These are phyloP conservation scores for Irpex rosettiformis DNA, from an alignment of 1,284 basidiomycete genomes.

Conservation along the genomic window DNA sequence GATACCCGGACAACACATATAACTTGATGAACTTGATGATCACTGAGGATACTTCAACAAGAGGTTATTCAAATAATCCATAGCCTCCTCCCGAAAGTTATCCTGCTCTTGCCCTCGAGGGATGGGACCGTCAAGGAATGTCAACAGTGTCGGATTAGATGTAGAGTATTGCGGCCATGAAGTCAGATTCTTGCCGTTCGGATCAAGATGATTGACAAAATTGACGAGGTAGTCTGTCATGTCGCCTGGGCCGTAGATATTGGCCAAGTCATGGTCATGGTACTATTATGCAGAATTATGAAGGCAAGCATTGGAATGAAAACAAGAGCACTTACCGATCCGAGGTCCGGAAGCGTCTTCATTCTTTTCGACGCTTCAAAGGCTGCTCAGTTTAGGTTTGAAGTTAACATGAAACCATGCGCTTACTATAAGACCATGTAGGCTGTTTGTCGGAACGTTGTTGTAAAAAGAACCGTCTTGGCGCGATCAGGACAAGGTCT, in stretches of 20 bases:
- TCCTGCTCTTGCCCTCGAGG: conserved; percentile 28
- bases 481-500: conserved; percentile 48
- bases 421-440: conserved; percentile 46
- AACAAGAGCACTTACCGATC: conserved; percentile 34
- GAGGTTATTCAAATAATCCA: conserved; percentile 34
- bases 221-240: conserved; percentile 24
- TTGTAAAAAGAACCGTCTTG: conserved; percentile 31
- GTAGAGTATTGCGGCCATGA: conserved; percentile 21
- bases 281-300: conserved; percentile 16
- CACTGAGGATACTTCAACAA: not conserved
- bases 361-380: conserved; percentile 39
- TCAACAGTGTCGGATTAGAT: conserved; percentile 20
- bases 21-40: too few relatives aligned
- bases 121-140: conserved; percentile 21
- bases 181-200: conserved; percentile 20
- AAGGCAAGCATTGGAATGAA: not conserved
- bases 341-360: conserved; percentile 39
- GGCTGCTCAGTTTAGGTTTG: not conserved
- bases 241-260: conserved; percentile 22
- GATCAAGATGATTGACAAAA: conserved; percentile 25
- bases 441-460: conserved; percentile 38
- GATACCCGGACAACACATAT: too few relatives aligned
- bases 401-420: not conserved
- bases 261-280: conserved; percentile 22
- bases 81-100: conserved; percentile 30